Evolutionary conservation across 768 basidiomycete genomes (phyloP).

Genomic region (Tremella yokohamensis): DNA sequence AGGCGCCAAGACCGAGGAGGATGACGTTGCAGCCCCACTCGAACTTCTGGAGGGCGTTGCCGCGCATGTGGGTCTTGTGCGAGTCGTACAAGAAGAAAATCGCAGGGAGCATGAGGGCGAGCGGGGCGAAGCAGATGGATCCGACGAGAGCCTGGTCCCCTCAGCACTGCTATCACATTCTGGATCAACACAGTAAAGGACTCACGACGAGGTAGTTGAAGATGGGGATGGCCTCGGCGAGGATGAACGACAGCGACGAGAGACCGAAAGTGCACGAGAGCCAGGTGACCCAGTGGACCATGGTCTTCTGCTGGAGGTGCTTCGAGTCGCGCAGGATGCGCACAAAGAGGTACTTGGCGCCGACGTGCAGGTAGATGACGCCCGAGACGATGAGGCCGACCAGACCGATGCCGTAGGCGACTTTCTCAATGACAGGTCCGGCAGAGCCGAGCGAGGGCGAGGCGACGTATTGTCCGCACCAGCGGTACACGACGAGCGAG

Average conservation of each 20-base stretch:
- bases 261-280: constrained; percentile 27
- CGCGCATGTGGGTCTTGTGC: constrained; percentile 9
- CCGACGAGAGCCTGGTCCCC: constrained; percentile 11
- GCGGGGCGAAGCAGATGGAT: constrained; percentile 21
- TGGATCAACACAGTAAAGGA: neutral
- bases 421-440: constrained; percentile 31
- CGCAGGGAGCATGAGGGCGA: constrained; percentile 17
- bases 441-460: constrained; percentile 43
- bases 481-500: constrained; percentile 21
- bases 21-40: constrained; percentile 14
- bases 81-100: constrained; percentile 19
- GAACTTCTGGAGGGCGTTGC: constrained; percentile 5
- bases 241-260: constrained; percentile 20
- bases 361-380: constrained; percentile 24
- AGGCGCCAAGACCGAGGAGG: constrained; percentile 12
- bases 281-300: constrained; percentile 23
- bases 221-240: constrained; percentile 17
- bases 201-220: constrained; percentile 26
- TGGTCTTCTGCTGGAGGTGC: constrained; percentile 21
- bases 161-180: no score
- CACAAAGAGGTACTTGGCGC: constrained; percentile 28
- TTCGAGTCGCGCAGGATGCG: constrained; percentile 18
- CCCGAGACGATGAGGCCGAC: constrained; percentile 24
- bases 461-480: constrained; percentile 37
- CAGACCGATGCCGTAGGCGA: constrained; percentile 29